Evolutionary conservation across 2,329 filamentous ascomycete species (phyloP).

Genomic region (Fonsecaea pedrosoi): DNA sequence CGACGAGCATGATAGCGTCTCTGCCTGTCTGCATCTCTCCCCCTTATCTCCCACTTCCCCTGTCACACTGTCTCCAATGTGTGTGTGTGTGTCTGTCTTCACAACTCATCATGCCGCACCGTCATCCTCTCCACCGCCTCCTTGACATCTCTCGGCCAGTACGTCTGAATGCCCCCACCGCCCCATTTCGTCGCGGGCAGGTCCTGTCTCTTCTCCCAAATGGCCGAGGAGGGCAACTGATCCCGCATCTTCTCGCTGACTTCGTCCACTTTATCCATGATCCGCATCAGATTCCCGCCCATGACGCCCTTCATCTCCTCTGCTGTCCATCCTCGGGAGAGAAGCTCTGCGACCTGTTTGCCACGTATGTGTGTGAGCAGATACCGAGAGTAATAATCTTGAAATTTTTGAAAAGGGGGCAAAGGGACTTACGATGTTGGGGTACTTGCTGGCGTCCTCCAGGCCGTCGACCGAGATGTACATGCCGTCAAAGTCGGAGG

Average conservation of each 20-base stretch:
- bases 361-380: too few relatives aligned
- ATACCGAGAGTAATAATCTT: too few relatives aligned
- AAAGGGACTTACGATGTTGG: conserved; percentile 60
- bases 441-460: conserved; percentile 84
- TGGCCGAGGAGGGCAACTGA: conserved; percentile 20
- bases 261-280: conserved; percentile 79
- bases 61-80: too few relatives aligned
- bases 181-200: conserved; percentile 28
- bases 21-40: too few relatives aligned
- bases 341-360: conserved; percentile 67
- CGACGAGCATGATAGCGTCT: too few relatives aligned
- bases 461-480: conserved; percentile 69
- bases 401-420: too few relatives aligned
- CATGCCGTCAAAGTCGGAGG: conserved; percentile 48
- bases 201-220: conserved; percentile 31
- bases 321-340: conserved; percentile 74
- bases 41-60: too few relatives aligned
- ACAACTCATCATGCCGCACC: conserved; percentile 27
- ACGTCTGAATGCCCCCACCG: conserved; percentile 21
- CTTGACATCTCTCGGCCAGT: conserved; percentile 29
- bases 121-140: conserved; percentile 25
- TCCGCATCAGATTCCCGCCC: conserved; percentile 79
- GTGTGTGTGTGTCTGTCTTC: not conserved
- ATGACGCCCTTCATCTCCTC: conserved; percentile 74
- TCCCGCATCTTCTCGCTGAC: conserved; percentile 50